phyloP scores from a whole-genome alignment of 805 yeast genomes.

The Sungouiella thailandica region DNA sequence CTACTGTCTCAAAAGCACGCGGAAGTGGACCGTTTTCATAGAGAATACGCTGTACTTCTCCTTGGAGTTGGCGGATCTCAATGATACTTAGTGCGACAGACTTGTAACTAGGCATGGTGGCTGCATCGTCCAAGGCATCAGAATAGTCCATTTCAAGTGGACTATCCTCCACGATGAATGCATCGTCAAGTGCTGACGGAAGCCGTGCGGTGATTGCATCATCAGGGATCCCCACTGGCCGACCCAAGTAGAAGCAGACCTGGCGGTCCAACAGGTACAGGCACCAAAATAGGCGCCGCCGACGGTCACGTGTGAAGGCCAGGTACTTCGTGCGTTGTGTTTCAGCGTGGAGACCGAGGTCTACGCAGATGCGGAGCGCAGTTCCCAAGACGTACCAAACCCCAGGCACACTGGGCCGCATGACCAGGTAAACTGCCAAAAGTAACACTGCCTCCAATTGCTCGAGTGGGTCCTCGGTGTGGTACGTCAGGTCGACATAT shows the following conservation, averaged over 20 bases:
- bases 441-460: constrained; percentile 68
- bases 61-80: constrained; percentile 67
- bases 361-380: constrained; percentile 74
- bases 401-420: constrained; percentile 88
- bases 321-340: constrained; percentile 30
- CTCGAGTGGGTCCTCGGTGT: constrained; percentile 58
- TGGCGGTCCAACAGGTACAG: constrained; percentile 83
- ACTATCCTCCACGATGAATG: constrained; percentile 41
- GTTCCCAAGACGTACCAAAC: constrained; percentile 90
- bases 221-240: constrained; percentile 88
- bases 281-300: constrained; percentile 73
- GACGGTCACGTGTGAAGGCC: constrained; percentile 58
- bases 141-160: constrained; percentile 26
- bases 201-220: constrained; percentile 66
- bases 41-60: constrained; percentile 66
- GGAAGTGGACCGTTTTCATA: constrained; percentile 74
- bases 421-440: constrained; percentile 65
- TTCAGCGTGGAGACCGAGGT: constrained; percentile 79
- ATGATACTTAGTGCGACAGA: constrained; percentile 63
- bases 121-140: constrained; percentile 22
- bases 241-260: constrained; percentile 76
- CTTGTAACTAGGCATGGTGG: constrained; percentile 56
- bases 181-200: constrained; percentile 74
- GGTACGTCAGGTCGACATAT: constrained; percentile 55
- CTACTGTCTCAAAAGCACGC: constrained; percentile 46